Conservation (phyloP, 2,329 filamentous ascomycete genomes). For the Aspergillus sp. region DNA sequence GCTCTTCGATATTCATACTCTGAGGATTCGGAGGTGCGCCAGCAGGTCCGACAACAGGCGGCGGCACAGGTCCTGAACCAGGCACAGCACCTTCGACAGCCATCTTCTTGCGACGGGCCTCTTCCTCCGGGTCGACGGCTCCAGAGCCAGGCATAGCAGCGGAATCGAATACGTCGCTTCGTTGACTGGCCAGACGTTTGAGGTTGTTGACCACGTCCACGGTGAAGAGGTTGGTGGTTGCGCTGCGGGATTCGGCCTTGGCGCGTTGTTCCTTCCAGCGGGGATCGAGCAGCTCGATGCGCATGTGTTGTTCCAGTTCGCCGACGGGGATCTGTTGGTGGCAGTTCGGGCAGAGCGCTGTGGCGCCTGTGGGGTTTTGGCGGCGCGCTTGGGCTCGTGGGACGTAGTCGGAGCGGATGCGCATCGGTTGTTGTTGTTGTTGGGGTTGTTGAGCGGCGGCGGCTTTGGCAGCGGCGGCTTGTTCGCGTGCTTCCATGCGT, state of each 20-base stretch:
- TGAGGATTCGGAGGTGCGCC: slow-evolving; percentile 36
- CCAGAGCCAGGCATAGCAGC: slow-evolving; percentile 28
- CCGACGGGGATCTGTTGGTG: slow-evolving; percentile 82
- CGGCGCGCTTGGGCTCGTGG: slow-evolving; percentile 75
- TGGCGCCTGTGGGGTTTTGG: slow-evolving; percentile 63
- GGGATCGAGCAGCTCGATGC: slow-evolving; percentile 90
- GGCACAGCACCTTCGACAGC: slow-evolving; percentile 47
- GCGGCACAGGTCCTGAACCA: slow-evolving; percentile 25
- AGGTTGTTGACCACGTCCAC: slow-evolving; percentile 89
- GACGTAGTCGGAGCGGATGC: slow-evolving; percentile 91
- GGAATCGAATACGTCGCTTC: slow-evolving; percentile 80
- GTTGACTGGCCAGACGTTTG: slow-evolving; percentile 88
- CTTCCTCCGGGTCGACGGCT: slow-evolving; percentile 70
- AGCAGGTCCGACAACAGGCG: slow-evolving; percentile 32
- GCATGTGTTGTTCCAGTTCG: slow-evolving; percentile 89
- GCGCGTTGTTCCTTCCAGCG: slow-evolving; percentile 95
- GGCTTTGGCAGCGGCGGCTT: slow-evolving; percentile 75
- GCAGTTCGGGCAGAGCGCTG: slow-evolving; percentile 85
- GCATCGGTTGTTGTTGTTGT: slow-evolving; percentile 61
- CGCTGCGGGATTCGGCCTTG: slow-evolving; percentile 79
- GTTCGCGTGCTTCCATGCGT: slow-evolving; percentile 53
- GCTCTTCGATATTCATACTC: slow-evolving; percentile 76
- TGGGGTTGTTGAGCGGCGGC: slow-evolving; percentile 52
- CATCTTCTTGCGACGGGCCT: slow-evolving; percentile 73
- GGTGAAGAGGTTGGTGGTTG: slow-evolving; percentile 82